Conservation (phyloP, 305 asterid genomes). For the Fraxinus latifolia region DNA sequence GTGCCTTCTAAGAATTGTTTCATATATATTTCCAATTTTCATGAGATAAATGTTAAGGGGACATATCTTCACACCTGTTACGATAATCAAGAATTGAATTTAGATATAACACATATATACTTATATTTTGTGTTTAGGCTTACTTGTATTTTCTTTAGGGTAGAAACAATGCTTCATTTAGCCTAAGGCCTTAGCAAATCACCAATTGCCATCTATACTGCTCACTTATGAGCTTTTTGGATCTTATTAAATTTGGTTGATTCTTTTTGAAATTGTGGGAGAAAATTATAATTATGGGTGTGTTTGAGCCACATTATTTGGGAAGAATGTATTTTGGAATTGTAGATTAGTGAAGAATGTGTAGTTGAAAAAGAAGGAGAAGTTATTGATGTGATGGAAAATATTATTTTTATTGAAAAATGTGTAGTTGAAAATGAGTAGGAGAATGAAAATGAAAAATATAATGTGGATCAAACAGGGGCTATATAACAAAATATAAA, state of each 20-base stretch:
- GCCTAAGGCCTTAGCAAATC: background rate
- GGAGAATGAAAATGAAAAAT: no score
- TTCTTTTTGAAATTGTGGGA: background rate
- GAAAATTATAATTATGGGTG: no score
- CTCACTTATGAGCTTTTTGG: background rate
- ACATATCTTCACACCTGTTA: background rate
- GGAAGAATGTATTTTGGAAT: no score
- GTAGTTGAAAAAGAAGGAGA: no score
- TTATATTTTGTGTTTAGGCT: background rate
- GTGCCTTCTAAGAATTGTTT: no score
- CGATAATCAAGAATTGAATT: background rate
- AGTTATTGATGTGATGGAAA: no score
- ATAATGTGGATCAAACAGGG: no score
- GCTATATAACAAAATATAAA: background rate
- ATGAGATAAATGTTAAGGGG: background rate
- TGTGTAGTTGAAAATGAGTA: no score
- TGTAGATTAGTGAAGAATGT: no score
- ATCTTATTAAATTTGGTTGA: background rate
- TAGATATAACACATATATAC: background rate
- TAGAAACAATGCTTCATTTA: background rate
- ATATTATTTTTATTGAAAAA: no score
- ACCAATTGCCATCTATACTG: background rate
- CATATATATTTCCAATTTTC: background rate
- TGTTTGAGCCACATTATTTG: no score
- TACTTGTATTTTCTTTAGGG: background rate